These are phyloP conservation scores for Acer campestre DNA, from an alignment of 345 rosid genomes.

Conservation along the genomic window DNA sequence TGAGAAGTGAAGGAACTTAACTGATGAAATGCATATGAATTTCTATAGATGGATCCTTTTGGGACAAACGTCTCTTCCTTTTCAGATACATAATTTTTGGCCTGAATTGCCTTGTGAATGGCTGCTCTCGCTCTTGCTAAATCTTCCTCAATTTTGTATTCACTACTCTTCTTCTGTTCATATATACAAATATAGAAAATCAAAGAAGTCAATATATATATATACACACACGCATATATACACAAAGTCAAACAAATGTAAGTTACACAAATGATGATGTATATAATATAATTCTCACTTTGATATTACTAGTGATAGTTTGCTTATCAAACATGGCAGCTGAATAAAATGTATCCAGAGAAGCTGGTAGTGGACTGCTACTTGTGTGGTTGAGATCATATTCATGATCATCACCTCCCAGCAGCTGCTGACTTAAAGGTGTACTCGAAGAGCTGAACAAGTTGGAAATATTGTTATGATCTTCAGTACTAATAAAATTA, in stretches of 20 bases:
- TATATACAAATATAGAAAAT: not conserved
- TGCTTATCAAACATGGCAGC: slow-evolving; percentile 17
- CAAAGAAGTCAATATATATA: slow-evolving; percentile 2
- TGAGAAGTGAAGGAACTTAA: slow-evolving; percentile 34
- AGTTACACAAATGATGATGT: not conserved
- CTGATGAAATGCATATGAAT: slow-evolving; percentile 73
- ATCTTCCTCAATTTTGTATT: slow-evolving; percentile 39
- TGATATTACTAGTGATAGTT: slow-evolving; percentile 6
- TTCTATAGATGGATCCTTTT: slow-evolving; percentile 59
- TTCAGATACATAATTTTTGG: slow-evolving; percentile 43
- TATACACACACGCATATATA: not conserved
- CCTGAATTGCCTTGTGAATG: slow-evolving; percentile 42
- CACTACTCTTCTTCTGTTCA: slow-evolving; percentile 32
- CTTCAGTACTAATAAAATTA: slow-evolving; percentile 5
- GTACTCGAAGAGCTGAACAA: slow-evolving; percentile 25
- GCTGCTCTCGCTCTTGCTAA: slow-evolving; percentile 46
- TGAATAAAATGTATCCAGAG: slow-evolving; percentile 16
- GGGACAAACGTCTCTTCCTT: slow-evolving; percentile 45
- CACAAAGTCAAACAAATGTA: not conserved
- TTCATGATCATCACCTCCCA: not conserved
- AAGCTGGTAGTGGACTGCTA: slow-evolving; percentile 11
- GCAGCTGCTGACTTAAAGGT: not conserved
- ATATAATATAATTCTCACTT: slow-evolving; percentile 14
- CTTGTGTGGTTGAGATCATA: not conserved
- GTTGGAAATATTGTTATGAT: slow-evolving; percentile 7